Percentiles rank a stretch among this genome's conserved stretches.
phyloP scores from a whole-genome alignment of 805 yeast species.

The Saturnispora quitensis region DNA sequence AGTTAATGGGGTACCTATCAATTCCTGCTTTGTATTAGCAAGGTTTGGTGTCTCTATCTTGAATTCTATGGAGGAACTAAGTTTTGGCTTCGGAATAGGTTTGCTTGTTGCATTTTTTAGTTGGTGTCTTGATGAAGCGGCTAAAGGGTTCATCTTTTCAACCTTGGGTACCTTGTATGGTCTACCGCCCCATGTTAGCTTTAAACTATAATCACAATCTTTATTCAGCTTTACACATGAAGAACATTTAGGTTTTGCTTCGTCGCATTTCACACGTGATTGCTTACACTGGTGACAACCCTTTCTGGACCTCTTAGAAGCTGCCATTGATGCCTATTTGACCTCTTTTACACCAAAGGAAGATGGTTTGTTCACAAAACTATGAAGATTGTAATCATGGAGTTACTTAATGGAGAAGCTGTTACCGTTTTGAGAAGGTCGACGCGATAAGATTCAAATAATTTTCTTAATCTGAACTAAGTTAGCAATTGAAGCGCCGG shows the following conservation, averaged over 20 bases:
- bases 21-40: not conserved
- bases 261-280: constrained; percentile 62
- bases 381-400: not conserved
- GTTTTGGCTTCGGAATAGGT: not conserved
- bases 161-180: constrained; percentile 42
- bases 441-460: not conserved
- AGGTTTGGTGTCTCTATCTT: constrained; percentile 11
- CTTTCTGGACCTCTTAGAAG: constrained; percentile 24
- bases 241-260: constrained; percentile 51
- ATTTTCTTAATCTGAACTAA: too few relatives aligned
- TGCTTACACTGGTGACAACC: constrained; percentile 59
- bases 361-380: not conserved
- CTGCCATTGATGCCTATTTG: not conserved
- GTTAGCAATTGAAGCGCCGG: not conserved
- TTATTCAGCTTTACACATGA: constrained; percentile 40
- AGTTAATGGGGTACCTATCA: not conserved
- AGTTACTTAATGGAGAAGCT: not conserved
- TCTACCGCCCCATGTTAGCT: constrained; percentile 68
- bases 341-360: not conserved
- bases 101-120: not conserved
- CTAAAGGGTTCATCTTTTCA: constrained; percentile 25
- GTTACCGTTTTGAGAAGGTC: not conserved
- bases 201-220: constrained; percentile 54
- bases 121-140: not conserved
- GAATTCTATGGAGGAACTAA: constrained; percentile 8